phyloP scores from a whole-genome alignment of 495 filamentous ascomycete species.

The Xylaria intraflava region DNA sequence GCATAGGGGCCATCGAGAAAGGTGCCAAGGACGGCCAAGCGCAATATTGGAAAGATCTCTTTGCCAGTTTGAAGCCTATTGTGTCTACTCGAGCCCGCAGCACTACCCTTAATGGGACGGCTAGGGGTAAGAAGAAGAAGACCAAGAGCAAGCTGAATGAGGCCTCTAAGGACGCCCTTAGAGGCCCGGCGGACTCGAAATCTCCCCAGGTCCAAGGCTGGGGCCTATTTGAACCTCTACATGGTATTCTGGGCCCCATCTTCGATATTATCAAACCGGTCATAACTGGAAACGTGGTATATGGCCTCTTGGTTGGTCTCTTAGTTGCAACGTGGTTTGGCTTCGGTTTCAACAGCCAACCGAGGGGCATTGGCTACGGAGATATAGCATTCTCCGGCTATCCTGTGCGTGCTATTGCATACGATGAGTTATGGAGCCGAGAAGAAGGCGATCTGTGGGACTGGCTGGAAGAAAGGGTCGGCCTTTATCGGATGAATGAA shows the following conservation, averaged over 20 bases:
- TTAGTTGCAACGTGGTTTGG: constrained; percentile 52
- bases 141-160: constrained; percentile 50
- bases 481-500: constrained; percentile 58
- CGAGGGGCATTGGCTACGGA: constrained; percentile 27
- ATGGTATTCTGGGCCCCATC: constrained; percentile 61
- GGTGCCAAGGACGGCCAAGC: constrained; percentile 87
- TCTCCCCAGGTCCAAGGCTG: constrained; percentile 49
- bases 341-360: constrained; percentile 38
- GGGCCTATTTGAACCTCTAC: constrained; percentile 76
- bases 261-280: constrained; percentile 63
- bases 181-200: constrained; percentile 39
- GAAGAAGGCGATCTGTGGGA: constrained; percentile 93
- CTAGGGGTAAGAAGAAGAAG: constrained; percentile 49
- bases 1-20: constrained; percentile 80
- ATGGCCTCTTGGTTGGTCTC: constrained; percentile 52
- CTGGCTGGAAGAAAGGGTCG: constrained; percentile 87
- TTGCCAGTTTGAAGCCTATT: constrained; percentile 63
- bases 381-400: constrained; percentile 34
- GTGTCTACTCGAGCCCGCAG: constrained; percentile 58
- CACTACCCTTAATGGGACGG: constrained; percentile 31
- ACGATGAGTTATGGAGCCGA: constrained; percentile 85
- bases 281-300: constrained; percentile 61
- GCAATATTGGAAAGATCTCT: constrained; percentile 68
- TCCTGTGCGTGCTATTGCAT: constrained; percentile 71
- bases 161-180: constrained; percentile 35